Evolutionary conservation across 1,284 basidiomycete genomes (phyloP).

Genomic region (Moesziomyces aphidis): DNA sequence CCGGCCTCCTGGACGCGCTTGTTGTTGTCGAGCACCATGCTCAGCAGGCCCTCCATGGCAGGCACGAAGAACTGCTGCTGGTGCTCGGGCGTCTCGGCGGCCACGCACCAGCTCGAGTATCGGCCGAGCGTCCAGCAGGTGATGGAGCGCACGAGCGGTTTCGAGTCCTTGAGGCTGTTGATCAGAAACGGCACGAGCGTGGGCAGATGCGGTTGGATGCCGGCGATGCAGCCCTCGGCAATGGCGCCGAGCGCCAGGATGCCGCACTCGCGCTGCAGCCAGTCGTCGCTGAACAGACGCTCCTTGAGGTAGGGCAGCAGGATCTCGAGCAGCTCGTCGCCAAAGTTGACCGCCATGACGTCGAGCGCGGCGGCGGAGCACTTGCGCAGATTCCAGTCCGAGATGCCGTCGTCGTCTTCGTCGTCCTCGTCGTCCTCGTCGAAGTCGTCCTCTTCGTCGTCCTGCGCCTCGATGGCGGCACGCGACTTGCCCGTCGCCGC

Average conservation of each 20-base stretch:
- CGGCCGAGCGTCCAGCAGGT: slow-evolving; percentile 99
- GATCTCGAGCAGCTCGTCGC: slow-evolving; percentile 85
- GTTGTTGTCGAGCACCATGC: slow-evolving; percentile 98
- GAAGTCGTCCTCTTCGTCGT: slow-evolving; percentile 78
- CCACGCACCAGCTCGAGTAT: slow-evolving; percentile 93
- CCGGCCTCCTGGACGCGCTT: slow-evolving; percentile 99
- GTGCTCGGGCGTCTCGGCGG: slow-evolving; percentile 84
- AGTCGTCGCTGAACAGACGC: slow-evolving; percentile 91
- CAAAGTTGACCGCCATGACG: slow-evolving; percentile 93
- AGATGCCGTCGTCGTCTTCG: slow-evolving; percentile 95
- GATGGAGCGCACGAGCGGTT: slow-evolving; percentile 97
- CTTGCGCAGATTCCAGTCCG: slow-evolving; percentile 98
- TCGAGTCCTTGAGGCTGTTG: slow-evolving; percentile 87
- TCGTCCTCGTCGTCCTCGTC: slow-evolving; percentile 89
- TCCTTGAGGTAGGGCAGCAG: slow-evolving; percentile 90
- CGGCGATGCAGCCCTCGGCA: slow-evolving; percentile 97
- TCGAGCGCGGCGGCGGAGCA: slow-evolving; percentile 98
- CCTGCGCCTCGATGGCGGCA: slow-evolving; percentile 71
- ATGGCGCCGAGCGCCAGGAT: slow-evolving; percentile 97
- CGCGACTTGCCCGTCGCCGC: slow-evolving; percentile 52
- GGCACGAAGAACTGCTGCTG: slow-evolving; percentile 91
- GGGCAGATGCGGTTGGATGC: slow-evolving; percentile 92
- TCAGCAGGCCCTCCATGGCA: slow-evolving; percentile 96
- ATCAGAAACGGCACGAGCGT: slow-evolving; percentile 93
- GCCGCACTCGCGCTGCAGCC: slow-evolving; percentile 94